Evolutionary conservation across 2,329 filamentous ascomycete genomes (phyloP).

Genomic region (Tolypocladium cylindrosporum): DNA sequence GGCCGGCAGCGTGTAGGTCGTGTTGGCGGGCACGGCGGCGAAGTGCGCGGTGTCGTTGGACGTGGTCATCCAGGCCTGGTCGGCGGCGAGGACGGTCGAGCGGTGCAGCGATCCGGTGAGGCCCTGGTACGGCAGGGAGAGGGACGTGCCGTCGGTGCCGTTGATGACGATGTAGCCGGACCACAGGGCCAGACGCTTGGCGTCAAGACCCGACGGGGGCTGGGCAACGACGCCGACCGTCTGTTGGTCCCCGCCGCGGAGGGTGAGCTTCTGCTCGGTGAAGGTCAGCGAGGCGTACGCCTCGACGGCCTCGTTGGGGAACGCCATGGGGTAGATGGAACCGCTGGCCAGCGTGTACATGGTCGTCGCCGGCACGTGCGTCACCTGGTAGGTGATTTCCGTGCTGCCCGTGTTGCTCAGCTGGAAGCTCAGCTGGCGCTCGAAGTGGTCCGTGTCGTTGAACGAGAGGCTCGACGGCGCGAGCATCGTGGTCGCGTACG

Average conservation of each 20-base stretch:
- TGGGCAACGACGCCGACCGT: conserved; percentile 32
- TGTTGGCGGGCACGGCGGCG: conserved; percentile 19
- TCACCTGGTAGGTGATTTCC: conserved; percentile 41
- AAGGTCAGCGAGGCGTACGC: conserved; percentile 32
- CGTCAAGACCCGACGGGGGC: conserved; percentile 24
- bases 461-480: conserved; percentile 47
- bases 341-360: conserved; percentile 35
- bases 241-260: conserved; percentile 29
- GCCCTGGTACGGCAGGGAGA: conserved; percentile 30
- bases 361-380: conserved; percentile 38
- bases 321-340: conserved; percentile 25
- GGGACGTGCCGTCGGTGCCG: conserved; percentile 22
- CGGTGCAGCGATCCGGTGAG: conserved; percentile 22
- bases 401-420: conserved; percentile 43
- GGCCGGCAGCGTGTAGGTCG: conserved; percentile 29
- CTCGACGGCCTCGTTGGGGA: conserved; percentile 32
- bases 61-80: conserved; percentile 9
- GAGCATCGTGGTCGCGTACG: conserved; percentile 40
- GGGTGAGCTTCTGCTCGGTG: conserved; percentile 29
- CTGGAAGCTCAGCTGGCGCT: conserved; percentile 36
- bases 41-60: conserved; percentile 6
- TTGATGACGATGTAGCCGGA: conserved; percentile 31
- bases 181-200: conserved; percentile 28
- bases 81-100: conserved; percentile 7
- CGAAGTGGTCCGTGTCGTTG: conserved; percentile 52